These are phyloP conservation scores for Penicillium hesseltinei DNA, from an alignment of 2,329 filamentous ascomycete genomes.

Conservation along the genomic window DNA sequence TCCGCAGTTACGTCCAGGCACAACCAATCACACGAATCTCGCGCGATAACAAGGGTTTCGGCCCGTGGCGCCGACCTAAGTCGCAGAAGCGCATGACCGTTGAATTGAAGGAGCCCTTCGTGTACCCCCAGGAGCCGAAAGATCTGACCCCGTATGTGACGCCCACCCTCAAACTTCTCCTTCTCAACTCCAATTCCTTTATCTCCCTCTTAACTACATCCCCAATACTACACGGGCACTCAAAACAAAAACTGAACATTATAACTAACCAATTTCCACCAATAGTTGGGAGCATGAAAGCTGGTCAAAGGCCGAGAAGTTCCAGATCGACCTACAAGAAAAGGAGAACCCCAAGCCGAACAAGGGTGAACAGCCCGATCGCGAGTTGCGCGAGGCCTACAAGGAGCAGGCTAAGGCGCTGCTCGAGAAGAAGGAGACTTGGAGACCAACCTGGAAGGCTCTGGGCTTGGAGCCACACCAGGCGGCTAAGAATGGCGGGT, in stretches of 20 bases:
- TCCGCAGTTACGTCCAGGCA: constrained; percentile 78
- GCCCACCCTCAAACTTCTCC: not conserved
- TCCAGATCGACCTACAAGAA: constrained; percentile 38
- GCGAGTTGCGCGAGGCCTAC: constrained; percentile 43
- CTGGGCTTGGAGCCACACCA: constrained; percentile 38
- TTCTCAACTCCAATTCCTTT: not conserved
- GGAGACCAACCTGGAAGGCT: constrained; percentile 54
- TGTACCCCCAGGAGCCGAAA: constrained; percentile 72
- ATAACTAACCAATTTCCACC: constrained; percentile 11
- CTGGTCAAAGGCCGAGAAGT: constrained; percentile 51
- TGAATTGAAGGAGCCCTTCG: constrained; percentile 81
- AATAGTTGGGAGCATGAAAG: constrained; percentile 62
- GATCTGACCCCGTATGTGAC: constrained; percentile 57
- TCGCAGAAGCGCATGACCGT: constrained; percentile 91
- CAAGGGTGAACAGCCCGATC: constrained; percentile 26
- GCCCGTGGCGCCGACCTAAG: constrained; percentile 67
- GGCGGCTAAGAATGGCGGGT: constrained; percentile 14
- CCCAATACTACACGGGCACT: not conserved
- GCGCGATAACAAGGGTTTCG: constrained; percentile 40
- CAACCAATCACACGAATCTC: constrained; percentile 55
- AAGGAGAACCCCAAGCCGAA: constrained; percentile 36
- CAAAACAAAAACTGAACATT: not conserved
- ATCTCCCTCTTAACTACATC: constrained; percentile 3
- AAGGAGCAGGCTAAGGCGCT: constrained; percentile 63
- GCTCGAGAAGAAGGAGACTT: constrained; percentile 59